A percentile compares a stretch with the other conserved stretches of the same genome.
These are phyloP conservation scores for Colletotrichum sp. DNA, from an alignment of 2,329 filamentous ascomycete genomes.

Conservation along the genomic window DNA sequence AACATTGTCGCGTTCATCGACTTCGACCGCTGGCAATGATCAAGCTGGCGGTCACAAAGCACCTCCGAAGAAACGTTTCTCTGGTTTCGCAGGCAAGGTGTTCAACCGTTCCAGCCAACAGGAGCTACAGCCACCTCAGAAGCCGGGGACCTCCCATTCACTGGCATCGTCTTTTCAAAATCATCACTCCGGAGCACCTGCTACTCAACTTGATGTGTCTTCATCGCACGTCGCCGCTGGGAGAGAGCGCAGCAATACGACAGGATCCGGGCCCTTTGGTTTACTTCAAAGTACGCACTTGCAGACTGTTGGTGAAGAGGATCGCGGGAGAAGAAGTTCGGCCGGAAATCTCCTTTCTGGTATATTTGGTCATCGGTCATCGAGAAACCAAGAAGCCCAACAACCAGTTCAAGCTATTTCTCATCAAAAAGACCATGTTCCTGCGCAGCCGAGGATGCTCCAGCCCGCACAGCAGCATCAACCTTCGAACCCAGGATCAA, in stretches of 20 bases:
- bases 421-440: not conserved
- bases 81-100: constrained; percentile 36
- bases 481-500: not conserved
- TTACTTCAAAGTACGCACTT: constrained; percentile 1
- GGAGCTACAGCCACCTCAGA: constrained; percentile 16
- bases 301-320: constrained; percentile 19
- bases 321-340: constrained; percentile 26
- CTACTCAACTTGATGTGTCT: constrained; percentile 2
- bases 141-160: constrained; percentile 26
- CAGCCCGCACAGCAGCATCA: not conserved
- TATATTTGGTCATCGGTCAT: constrained; percentile 25
- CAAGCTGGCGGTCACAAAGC: not conserved
- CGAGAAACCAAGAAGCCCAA: constrained; percentile 23
- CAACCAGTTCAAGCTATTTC: not conserved
- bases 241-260: constrained; percentile 25
- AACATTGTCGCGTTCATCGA: constrained; percentile 28
- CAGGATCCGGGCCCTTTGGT: constrained; percentile 18
- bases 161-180: constrained; percentile 24
- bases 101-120: constrained; percentile 29
- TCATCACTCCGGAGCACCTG: constrained; percentile 2
- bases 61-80: constrained; percentile 51
- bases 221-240: not conserved
- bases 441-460: not conserved
- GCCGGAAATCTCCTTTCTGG: constrained; percentile 26
- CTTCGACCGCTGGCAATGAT: constrained; percentile 27